Conservation (phyloP, 306 rosid species). For the cucumber (Cucumis sativus) region DNA sequence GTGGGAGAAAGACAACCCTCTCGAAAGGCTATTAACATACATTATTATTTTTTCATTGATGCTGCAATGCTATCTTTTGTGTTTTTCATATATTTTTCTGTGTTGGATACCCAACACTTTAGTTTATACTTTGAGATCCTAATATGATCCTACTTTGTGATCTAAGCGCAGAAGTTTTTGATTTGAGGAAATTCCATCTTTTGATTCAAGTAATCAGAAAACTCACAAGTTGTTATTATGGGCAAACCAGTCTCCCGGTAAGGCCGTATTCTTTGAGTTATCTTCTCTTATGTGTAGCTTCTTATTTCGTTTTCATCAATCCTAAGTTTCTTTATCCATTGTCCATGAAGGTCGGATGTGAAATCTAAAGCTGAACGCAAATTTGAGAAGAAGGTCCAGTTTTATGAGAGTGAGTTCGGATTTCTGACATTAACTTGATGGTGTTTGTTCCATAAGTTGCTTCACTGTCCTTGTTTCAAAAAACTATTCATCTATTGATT, state of each 20-base stretch:
- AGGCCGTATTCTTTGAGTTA: not conserved
- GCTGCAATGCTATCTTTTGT: not conserved
- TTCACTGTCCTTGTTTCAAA: not conserved
- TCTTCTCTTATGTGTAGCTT: not conserved
- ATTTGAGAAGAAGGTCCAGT: constrained; percentile 3
- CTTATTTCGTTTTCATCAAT: not conserved
- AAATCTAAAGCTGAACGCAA: not conserved
- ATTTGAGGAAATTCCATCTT: not conserved
- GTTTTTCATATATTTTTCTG: too few relatives aligned
- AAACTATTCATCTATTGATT: not conserved
- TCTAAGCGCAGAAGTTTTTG: not conserved
- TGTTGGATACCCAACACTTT: not conserved
- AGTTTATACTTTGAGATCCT: too few relatives aligned
- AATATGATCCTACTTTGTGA: not conserved
- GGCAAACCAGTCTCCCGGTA: constrained; percentile 2
- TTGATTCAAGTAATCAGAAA: not conserved
- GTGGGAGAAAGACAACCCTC: not conserved
- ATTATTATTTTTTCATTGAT: too few relatives aligned
- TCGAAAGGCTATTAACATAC: not conserved
- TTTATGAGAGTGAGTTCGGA: constrained; percentile 4
- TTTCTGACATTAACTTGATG: not conserved
- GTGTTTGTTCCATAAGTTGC: not conserved
- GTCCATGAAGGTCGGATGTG: not conserved
- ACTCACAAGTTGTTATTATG: not conserved
- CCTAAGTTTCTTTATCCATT: not conserved